Percentiles rank a stretch among this genome's conserved stretches.
These are phyloP conservation scores for Penicillium sclerotiorum DNA, from an alignment of 2,329 filamentous ascomycete genomes.

Conservation along the genomic window DNA sequence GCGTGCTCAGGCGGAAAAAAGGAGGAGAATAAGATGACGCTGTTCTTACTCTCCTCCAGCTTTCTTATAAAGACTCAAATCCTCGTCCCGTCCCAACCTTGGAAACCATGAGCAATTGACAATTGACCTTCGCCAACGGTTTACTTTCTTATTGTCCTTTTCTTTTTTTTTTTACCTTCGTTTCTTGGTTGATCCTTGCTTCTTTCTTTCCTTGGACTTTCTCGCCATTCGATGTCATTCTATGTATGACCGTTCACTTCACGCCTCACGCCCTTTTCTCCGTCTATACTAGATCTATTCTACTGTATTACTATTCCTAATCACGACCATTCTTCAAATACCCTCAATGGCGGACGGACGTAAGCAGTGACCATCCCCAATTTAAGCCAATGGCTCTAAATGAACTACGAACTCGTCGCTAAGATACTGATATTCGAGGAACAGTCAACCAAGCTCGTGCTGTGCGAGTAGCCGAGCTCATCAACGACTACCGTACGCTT, in stretches of 20 bases:
- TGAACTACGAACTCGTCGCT: neutral
- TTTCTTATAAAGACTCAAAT: constrained; percentile 5
- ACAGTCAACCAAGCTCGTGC: constrained; percentile 66
- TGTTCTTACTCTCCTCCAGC: neutral
- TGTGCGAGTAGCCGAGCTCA: constrained; percentile 64
- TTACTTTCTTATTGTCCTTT: neutral
- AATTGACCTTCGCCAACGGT: neutral
- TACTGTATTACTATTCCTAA: constrained; percentile 15
- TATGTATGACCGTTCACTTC: neutral
- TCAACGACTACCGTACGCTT: constrained; percentile 65
- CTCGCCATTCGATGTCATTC: neutral
- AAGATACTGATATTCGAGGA: constrained; percentile 12
- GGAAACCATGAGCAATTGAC: no score
- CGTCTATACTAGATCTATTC: neutral
- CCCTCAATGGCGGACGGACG: constrained; percentile 58
- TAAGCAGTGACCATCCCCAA: constrained; percentile 40
- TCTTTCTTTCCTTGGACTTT: neutral
- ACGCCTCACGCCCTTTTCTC: neutral
- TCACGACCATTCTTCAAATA: constrained; percentile 3
- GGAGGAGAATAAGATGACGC: neutral
- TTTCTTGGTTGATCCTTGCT: neutral
- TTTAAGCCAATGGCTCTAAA: neutral
- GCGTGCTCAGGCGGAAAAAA: neutral
- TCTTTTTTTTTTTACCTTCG: neutral
- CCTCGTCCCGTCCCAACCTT: neutral